Evolutionary conservation across 768 basidiomycete genomes (phyloP).

Genomic region (Tubosaeta brunneosetosa): DNA sequence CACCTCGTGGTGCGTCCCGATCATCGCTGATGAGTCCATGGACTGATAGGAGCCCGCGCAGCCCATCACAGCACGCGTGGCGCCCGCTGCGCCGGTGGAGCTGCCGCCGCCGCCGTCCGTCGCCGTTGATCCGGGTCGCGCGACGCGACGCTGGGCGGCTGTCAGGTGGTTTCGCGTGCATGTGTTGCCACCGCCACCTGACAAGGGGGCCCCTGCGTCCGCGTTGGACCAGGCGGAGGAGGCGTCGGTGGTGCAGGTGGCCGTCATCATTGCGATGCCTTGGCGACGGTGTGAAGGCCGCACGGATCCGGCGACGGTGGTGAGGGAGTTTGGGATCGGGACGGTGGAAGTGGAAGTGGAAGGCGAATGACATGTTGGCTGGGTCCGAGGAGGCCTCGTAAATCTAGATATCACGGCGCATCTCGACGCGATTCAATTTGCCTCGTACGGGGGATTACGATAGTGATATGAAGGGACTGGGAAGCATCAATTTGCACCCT

Average conservation of each 20-base stretch:
- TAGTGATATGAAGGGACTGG: background rate
- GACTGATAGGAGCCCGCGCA: background rate
- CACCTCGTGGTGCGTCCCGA: conserved; percentile 36
- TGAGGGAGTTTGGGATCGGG: background rate
- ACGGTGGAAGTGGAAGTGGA: background rate
- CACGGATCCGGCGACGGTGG: background rate
- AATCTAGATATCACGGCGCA: background rate
- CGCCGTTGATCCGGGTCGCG: background rate
- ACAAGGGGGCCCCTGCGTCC: background rate
- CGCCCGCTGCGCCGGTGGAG: background rate
- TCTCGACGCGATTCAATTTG: too few relatives aligned
- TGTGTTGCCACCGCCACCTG: background rate
- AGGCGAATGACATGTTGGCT: background rate
- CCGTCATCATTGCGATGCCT: conserved; percentile 42
- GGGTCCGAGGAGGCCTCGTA: background rate
- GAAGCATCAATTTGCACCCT: background rate
- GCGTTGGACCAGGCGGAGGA: conserved; percentile 5
- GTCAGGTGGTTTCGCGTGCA: background rate
- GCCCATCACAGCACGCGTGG: conserved; percentile 25
- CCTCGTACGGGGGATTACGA: background rate
- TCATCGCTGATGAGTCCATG: background rate
- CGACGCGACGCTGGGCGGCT: background rate
- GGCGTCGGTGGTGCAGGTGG: conserved; percentile 31
- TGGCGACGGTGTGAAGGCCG: background rate
- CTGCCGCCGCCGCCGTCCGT: background rate